Evolutionary conservation across 2,329 filamentous ascomycete genomes (phyloP).

Genomic region (Stachybotrys elegans): DNA sequence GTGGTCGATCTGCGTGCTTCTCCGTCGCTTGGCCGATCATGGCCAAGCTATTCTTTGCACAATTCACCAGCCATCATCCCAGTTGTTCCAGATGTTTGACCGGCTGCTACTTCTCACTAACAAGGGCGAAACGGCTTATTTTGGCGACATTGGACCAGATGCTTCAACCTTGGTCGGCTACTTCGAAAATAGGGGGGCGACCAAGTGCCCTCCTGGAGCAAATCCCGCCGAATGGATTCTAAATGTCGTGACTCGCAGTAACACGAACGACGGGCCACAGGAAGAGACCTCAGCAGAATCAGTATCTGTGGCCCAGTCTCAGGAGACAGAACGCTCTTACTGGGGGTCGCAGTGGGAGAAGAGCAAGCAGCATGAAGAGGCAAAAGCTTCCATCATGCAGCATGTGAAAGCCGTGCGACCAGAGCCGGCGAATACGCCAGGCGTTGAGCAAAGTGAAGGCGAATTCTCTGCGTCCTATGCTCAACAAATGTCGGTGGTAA

Average conservation of each 20-base stretch:
- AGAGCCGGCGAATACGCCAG: not conserved
- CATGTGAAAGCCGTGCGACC: not conserved
- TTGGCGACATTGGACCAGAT: not conserved
- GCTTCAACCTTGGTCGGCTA: not conserved
- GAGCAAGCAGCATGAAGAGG: too few relatives aligned
- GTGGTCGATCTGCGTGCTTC: not conserved
- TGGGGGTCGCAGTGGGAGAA: too few relatives aligned
- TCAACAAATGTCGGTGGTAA: not conserved
- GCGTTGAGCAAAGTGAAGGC: not conserved
- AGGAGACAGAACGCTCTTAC: too few relatives aligned
- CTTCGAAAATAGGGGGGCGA: not conserved
- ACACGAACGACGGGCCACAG: too few relatives aligned
- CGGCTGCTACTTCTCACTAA: not conserved
- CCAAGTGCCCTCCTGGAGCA: not conserved
- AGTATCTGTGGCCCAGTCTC: too few relatives aligned
- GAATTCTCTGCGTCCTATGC: not conserved
- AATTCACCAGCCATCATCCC: not conserved
- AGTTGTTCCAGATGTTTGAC: not conserved
- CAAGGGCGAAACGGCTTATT: not conserved
- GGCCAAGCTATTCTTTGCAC: constrained; percentile 1
- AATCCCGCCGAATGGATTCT: not conserved
- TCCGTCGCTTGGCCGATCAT: not conserved
- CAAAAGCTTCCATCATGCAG: not conserved
- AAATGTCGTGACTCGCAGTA: too few relatives aligned
- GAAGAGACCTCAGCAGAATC: not conserved